Evolutionary conservation across 1,284 basidiomycete genomes (phyloP).

Genomic region (Spongiforma sp.): DNA sequence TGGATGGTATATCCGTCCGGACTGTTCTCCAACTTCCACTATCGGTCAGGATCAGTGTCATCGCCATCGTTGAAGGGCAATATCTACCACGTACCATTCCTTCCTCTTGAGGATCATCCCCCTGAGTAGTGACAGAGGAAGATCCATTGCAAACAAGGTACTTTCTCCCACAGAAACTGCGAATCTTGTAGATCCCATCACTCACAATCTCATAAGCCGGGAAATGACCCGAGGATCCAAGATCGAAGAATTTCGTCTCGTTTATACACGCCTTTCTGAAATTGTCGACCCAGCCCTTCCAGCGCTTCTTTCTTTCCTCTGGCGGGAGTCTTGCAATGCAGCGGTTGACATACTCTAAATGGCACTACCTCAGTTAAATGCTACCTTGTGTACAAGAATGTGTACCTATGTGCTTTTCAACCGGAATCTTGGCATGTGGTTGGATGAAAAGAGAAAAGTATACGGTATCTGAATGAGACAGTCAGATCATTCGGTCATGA

Average conservation of each 20-base stretch:
- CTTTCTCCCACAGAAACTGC: conserved; percentile 3
- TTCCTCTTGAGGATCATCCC: too few species aligned
- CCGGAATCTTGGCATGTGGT: not conserved
- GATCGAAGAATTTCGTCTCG: conserved; percentile 8
- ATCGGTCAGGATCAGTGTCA: not conserved
- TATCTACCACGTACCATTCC: conserved; percentile 3
- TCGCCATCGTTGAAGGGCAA: not conserved
- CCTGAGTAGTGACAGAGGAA: not conserved
- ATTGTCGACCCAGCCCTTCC: not conserved
- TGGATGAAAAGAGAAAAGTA: conserved; percentile 4
- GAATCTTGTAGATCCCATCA: conserved; percentile 13
- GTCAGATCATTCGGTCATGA: too few species aligned
- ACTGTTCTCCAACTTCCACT: conserved; percentile 10
- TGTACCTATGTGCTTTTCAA: conserved; percentile 2
- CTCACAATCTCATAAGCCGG: conserved; percentile 6
- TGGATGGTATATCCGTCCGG: conserved; percentile 6
- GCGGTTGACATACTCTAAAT: conserved; percentile 13
- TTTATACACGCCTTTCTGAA: conserved; percentile 7
- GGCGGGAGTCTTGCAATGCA: not conserved
- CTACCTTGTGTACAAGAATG: too few species aligned
- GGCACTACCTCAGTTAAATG: not conserved
- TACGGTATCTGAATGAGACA: conserved; percentile 6
- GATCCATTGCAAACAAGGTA: not conserved
- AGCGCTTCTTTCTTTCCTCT: not conserved
- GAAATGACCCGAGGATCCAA: conserved; percentile 3